phyloP scores from a whole-genome alignment of 2,329 filamentous ascomycete genomes.

The Tolypocladium nubicola region DNA sequence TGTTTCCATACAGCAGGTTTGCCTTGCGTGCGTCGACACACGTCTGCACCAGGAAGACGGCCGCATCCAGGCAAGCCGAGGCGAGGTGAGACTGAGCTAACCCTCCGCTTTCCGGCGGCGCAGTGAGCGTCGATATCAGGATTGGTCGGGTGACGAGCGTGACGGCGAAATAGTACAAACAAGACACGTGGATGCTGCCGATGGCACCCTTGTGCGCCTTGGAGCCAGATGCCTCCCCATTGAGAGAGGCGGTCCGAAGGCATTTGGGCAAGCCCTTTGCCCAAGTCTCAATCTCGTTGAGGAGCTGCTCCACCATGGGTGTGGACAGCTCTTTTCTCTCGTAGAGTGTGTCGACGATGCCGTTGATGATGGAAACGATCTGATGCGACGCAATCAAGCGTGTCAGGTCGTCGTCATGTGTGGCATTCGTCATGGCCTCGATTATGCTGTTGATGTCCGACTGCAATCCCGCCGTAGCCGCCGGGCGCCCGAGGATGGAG shows the following conservation, averaged over 20 bases:
- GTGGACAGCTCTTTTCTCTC: constrained; percentile 21
- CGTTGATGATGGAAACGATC: constrained; percentile 31
- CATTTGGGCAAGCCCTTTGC: constrained; percentile 30
- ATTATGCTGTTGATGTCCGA: constrained; percentile 13
- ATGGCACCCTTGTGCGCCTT: constrained; percentile 24
- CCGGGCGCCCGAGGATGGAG: constrained; percentile 25
- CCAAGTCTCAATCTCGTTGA: constrained; percentile 33
- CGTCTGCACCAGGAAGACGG: constrained; percentile 43
- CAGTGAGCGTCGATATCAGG: constrained; percentile 37
- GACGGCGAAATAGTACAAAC: constrained; percentile 48
- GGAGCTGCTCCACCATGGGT: constrained; percentile 25
- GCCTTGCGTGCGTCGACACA: constrained; percentile 36
- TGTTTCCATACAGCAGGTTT: constrained; percentile 37
- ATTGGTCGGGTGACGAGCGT: constrained; percentile 46
- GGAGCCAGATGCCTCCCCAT: constrained; percentile 3
- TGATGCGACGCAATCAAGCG: constrained; percentile 29
- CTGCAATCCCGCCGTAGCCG: constrained; percentile 20
- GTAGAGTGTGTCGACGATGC: constrained; percentile 31
- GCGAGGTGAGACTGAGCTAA: constrained; percentile 28
- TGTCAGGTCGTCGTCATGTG: constrained; percentile 3
- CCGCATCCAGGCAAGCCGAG: constrained; percentile 43
- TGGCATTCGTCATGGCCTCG: constrained; percentile 9
- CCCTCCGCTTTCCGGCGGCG: constrained; percentile 19
- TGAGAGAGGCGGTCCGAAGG: constrained; percentile 12
- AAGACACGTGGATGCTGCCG: constrained; percentile 43